Evolutionary conservation across 768 basidiomycete genomes (phyloP).

Genomic region (Russula compacta): DNA sequence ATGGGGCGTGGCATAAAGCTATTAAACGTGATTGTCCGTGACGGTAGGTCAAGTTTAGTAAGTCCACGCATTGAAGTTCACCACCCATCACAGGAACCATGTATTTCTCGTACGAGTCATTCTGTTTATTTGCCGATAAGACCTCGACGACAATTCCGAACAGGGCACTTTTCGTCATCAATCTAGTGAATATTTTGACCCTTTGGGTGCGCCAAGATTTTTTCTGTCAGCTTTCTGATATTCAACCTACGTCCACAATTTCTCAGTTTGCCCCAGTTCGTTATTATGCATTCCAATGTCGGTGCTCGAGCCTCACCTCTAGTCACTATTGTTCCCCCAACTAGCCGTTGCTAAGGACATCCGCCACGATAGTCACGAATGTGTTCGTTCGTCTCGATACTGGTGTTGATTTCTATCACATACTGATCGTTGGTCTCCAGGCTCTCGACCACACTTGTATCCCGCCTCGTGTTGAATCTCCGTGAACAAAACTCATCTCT

Average conservation of each 20-base stretch:
- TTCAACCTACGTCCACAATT: neutral
- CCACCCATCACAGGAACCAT: neutral
- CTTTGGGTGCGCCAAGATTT: slow-evolving; percentile 1
- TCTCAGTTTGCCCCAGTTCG: slow-evolving; percentile 7
- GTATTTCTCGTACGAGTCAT: slow-evolving; percentile 8
- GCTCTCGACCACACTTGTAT: slow-evolving; percentile 7
- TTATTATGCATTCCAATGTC: neutral
- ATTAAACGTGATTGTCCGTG: slow-evolving; percentile 9
- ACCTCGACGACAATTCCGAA: neutral
- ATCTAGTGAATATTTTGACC: slow-evolving; percentile 6
- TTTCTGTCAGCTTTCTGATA: neutral
- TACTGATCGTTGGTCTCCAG: neutral
- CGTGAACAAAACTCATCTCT: neutral
- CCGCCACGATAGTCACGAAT: slow-evolving; percentile 3
- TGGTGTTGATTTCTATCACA: too few relatives aligned
- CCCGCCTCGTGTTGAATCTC: slow-evolving; percentile 15
- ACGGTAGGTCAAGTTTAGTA: neutral
- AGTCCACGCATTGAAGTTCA: neutral
- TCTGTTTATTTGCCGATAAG: neutral
- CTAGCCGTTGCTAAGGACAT: slow-evolving; percentile 1
- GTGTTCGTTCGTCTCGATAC: slow-evolving; percentile 5
- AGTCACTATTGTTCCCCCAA: too few relatives aligned
- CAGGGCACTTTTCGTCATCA: slow-evolving; percentile 8
- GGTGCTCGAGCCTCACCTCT: neutral
- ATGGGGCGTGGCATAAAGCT: slow-evolving; percentile 8